phyloP scores from a whole-genome alignment of 768 basidiomycete species.

The Boletus vermiculosoides region DNA sequence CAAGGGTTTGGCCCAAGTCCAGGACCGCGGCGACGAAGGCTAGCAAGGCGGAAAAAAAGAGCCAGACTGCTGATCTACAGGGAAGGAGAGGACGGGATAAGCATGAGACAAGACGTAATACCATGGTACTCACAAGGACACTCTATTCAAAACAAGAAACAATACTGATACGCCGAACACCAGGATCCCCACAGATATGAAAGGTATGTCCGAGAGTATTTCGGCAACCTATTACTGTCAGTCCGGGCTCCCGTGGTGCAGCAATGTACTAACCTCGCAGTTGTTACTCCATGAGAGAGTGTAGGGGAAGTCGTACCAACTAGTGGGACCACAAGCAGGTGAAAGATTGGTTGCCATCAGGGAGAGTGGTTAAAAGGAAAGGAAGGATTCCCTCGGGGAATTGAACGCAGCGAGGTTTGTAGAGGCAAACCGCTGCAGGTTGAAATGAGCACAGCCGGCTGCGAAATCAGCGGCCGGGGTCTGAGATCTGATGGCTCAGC shows the following conservation, averaged over 20 bases:
- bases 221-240: constrained; percentile 45
- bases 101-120: not conserved
- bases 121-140: constrained; percentile 44
- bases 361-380: constrained; percentile 16
- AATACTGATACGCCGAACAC: constrained; percentile 60
- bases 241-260: not conserved
- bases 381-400: constrained; percentile 13
- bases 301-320: constrained; percentile 27
- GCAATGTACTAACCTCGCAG: constrained; percentile 40
- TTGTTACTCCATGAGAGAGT: constrained; percentile 40
- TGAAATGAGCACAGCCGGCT: constrained; percentile 2
- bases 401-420: not conserved
- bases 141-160: constrained; percentile 50
- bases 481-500: constrained; percentile 10
- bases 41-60: constrained; percentile 57
- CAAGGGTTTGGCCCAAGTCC: constrained; percentile 57
- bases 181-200: constrained; percentile 65
- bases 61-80: constrained; percentile 45
- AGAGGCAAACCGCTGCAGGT: not conserved
- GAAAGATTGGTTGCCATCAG: constrained; percentile 19
- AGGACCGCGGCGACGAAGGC: constrained; percentile 62
- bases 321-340: constrained; percentile 11
- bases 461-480: constrained; percentile 8
- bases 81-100: not conserved
- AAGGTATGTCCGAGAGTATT: constrained; percentile 63